A percentile compares a stretch with the other conserved stretches of the same genome.
Conservation (phyloP, 805 yeast genomes). For the Kuraishia capsulata region DNA sequence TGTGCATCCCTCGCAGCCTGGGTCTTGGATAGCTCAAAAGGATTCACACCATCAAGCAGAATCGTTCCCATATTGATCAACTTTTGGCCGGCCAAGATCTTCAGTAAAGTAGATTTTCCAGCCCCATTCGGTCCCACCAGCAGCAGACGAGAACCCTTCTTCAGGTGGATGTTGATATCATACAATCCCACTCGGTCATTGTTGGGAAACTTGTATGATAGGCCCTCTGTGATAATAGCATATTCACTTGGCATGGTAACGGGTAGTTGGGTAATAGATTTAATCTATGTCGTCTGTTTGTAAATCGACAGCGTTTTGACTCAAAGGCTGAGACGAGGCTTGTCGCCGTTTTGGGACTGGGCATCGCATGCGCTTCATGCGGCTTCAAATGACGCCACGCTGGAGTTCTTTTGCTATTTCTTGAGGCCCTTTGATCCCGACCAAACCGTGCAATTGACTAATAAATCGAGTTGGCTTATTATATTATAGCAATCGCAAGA, state of each 20-base stretch:
- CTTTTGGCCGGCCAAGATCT: conserved; percentile 85
- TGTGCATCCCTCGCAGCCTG: conserved; percentile 13
- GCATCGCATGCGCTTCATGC: no score
- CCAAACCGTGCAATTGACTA: no score
- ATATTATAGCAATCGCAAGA: no score
- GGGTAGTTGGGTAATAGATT: no score
- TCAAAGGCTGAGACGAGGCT: no score
- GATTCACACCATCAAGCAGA: conserved; percentile 74
- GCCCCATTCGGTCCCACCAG: conserved; percentile 96
- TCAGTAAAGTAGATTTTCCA: conserved; percentile 84
- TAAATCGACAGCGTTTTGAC: no score
- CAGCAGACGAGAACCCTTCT: conserved; percentile 67
- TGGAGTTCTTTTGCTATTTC: no score
- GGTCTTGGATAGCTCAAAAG: conserved; percentile 38
- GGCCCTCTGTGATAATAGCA: conserved; percentile 54
- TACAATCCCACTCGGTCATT: conserved; percentile 56
- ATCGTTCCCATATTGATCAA: conserved; percentile 68
- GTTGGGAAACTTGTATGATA: conserved; percentile 62
- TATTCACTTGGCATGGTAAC: background rate
- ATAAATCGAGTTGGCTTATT: no score
- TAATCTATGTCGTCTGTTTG: no score
- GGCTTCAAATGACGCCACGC: no score
- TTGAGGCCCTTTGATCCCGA: no score
- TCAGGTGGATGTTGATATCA: conserved; percentile 50
- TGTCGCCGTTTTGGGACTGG: no score